A percentile compares a stretch with the other conserved stretches of the same genome.
Conservation (phyloP, 2,329 filamentous ascomycete genomes). For the Pyricularia grisea region DNA sequence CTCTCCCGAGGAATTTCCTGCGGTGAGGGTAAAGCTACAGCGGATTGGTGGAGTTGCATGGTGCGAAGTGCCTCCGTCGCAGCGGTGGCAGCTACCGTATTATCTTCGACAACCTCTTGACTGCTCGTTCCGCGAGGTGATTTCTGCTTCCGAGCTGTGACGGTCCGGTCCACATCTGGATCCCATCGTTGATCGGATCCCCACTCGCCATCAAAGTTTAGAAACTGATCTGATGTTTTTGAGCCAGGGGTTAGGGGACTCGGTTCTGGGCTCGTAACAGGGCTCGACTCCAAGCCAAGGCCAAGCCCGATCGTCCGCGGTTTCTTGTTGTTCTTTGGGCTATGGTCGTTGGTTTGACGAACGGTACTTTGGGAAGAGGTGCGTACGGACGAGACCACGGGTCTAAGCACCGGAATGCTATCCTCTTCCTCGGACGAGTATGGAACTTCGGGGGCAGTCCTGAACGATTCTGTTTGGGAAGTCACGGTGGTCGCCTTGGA, state of each 20-base stretch:
- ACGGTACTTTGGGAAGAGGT: conserved; percentile 35
- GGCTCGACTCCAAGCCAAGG: conserved; percentile 31
- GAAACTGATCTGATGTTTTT: conserved; percentile 37
- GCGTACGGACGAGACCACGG: conserved; percentile 22
- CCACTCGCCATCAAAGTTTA: conserved; percentile 52
- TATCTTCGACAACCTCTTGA: conserved; percentile 35
- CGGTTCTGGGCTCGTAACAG: conserved; percentile 27
- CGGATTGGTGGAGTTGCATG: conserved; percentile 33
- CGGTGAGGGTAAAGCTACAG: conserved; percentile 27
- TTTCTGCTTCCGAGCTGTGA: conserved; percentile 37
- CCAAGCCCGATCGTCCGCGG: conserved; percentile 31
- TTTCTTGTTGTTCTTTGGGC: conserved; percentile 17
- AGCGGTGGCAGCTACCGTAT: conserved; percentile 37
- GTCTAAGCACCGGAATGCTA: conserved; percentile 29
- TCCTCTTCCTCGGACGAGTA: conserved; percentile 55
- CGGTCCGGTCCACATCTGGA: conserved; percentile 41
- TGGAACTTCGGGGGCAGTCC: conserved; percentile 57
- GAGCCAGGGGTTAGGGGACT: conserved; percentile 23
- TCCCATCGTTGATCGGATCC: conserved; percentile 46
- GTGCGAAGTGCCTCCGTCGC: conserved; percentile 39
- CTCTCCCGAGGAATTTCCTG: conserved; percentile 19
- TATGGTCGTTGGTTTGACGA: conserved; percentile 22
- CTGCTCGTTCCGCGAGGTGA: neutral
- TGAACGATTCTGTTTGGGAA: conserved; percentile 61
- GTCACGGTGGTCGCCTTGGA: conserved; percentile 44